A percentile compares a stretch with the other conserved stretches of the same genome.
These are phyloP conservation scores for Pseudocercospora ulei DNA, from an alignment of 2,329 filamentous ascomycete species.

Conservation along the genomic window DNA sequence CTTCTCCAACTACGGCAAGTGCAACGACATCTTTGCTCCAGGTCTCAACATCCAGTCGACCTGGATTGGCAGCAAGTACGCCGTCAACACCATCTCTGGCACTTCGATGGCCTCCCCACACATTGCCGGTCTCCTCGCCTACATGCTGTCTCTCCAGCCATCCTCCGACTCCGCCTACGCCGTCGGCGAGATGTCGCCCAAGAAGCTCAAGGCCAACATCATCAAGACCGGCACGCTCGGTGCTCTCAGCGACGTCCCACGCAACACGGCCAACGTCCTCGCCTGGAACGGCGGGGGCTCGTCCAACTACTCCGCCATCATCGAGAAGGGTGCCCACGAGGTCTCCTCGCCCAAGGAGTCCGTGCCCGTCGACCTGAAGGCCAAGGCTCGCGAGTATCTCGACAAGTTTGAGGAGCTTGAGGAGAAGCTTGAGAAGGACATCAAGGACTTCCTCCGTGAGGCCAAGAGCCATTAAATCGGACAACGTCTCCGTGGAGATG, in stretches of 20 bases:
- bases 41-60: conserved; percentile 86
- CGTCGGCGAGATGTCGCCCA: conserved; percentile 78
- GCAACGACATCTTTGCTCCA: conserved; percentile 97
- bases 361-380: conserved; percentile 13
- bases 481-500: neutral
- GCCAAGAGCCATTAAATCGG: conserved; percentile 22
- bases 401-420: conserved; percentile 37
- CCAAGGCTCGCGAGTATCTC: conserved; percentile 37
- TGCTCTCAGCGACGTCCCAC: conserved; percentile 70
- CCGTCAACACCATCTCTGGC: conserved; percentile 97
- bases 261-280: conserved; percentile 82
- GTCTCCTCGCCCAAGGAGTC: conserved; percentile 24
- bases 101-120: conserved; percentile 99
- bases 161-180: conserved; percentile 81
- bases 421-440: conserved; percentile 35
- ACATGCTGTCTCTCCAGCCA: conserved; percentile 94
- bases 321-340: conserved; percentile 35
- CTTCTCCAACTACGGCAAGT: conserved; percentile 99
- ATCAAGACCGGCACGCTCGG: conserved; percentile 71
- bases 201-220: conserved; percentile 84
- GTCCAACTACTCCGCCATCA: conserved; percentile 62
- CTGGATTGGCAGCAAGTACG: conserved; percentile 94
- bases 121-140: conserved; percentile 90
- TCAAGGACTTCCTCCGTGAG: conserved; percentile 42
- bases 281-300: conserved; percentile 98